A percentile compares a stretch with the other conserved stretches of the same genome.
These are phyloP conservation scores for Lactarius sanguifluus DNA, from an alignment of 768 basidiomycete genomes.

Conservation along the genomic window DNA sequence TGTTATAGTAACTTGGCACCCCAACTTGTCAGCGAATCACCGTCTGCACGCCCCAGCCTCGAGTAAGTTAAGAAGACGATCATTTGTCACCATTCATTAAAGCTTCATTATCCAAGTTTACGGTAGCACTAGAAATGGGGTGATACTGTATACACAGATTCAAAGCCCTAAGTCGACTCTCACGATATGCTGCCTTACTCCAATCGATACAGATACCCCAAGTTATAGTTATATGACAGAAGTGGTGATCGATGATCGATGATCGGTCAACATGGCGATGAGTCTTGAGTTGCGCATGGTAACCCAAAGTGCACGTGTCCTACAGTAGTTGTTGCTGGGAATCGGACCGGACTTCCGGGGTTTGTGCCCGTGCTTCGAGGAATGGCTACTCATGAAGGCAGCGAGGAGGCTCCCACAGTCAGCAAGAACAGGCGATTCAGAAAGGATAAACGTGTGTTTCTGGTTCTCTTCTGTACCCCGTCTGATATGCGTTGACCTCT, in stretches of 20 bases:
- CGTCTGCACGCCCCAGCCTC: neutral
- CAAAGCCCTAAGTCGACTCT: neutral
- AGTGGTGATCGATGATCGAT: no score
- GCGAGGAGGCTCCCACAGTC: conserved; percentile 34
- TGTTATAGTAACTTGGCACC: neutral
- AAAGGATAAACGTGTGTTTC: conserved; percentile 88
- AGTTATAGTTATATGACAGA: no score
- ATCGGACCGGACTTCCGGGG: neutral
- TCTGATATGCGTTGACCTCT: conserved; percentile 26
- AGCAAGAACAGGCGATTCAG: conserved; percentile 89
- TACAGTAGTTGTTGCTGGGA: neutral
- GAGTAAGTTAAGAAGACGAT: neutral
- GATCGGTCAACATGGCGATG: no score
- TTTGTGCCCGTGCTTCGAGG: neutral
- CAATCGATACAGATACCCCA: no score
- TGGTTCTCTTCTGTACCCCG: conserved; percentile 18
- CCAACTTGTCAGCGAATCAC: neutral
- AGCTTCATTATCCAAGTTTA: neutral
- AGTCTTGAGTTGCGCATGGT: neutral
- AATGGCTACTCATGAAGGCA: neutral
- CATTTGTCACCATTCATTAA: neutral
- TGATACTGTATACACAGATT: neutral
- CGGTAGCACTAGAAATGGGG: neutral
- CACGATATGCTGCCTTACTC: neutral
- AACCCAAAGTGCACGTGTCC: neutral